Base-by-base conservation (phyloP, 805 yeast genomes). In the Sugiyamaella qingdaonensis region DNA sequence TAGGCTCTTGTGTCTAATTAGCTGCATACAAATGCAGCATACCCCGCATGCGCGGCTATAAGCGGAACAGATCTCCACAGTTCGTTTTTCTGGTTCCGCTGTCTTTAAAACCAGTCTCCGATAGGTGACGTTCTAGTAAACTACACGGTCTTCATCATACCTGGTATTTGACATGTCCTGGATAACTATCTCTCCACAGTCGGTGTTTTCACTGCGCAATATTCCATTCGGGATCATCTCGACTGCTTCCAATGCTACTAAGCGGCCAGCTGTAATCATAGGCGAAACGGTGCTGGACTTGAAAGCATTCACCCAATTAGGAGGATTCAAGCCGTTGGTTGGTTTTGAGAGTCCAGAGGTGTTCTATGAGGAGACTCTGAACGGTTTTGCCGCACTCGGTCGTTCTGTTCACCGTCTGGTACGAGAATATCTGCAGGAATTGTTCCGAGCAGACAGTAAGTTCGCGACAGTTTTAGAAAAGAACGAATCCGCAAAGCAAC, bases 161-260 rank as follows among this genome's bases (percentile, higher is more conserved):
- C 7, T 24, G n/a, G 3, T 24, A 7, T 7, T 18, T 39, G 21
- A 11, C 19, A 42, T 42, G 46, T 51, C 55, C 13, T 55, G 55
- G 55, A n/a, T 55, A 10, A n/a, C 37, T 14, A 47, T 56, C 14
- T 31, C 51, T 10, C 36, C 27, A 11, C 51, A 48, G 10, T 42
- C 51, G 10, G 57, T 48, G 55, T 72, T 72, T 41, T 54, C 65
- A 8, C 47, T 62, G 34, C 49, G 49, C 18, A 62, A 62, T 47
- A 52, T 62, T 27, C 65, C 65, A 2, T 62, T 62, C 34, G 65
- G 65, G 2, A 46, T 62, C 32, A 47, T 60, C 49, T 54, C 62
- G 18, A 47, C 52, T 19, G 48, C 29, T 10, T 43, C 42, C 18
- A 31, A 43, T 19, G 21, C 51, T 8, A 32, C 27, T 2, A 58